Conservation (phyloP, 2,329 filamentous ascomycete species). For the Alternaria solani region DNA sequence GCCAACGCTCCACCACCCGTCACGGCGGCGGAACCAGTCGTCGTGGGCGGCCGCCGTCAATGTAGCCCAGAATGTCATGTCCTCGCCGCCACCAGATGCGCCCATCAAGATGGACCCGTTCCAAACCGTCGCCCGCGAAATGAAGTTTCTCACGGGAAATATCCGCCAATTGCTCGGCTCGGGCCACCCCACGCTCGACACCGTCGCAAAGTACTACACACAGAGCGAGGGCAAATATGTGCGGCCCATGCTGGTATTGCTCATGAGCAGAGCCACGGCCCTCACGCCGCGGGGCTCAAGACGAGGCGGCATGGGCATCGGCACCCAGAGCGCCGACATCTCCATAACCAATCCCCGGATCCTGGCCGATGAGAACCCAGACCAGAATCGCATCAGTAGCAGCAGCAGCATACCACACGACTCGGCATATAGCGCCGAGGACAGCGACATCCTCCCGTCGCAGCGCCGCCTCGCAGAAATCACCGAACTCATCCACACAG, state of each 20-base stretch:
- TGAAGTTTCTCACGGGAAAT: constrained; percentile 94
- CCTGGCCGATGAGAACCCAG: constrained; percentile 81
- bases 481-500: constrained; percentile 95
- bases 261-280: constrained; percentile 96
- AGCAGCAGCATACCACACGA: constrained; percentile 62
- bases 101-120: constrained; percentile 86
- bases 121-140: constrained; percentile 90
- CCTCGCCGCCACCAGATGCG: constrained; percentile 66
- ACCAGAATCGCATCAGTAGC: constrained; percentile 58
- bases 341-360: constrained; percentile 68
- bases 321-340: constrained; percentile 59
- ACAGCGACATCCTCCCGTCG: constrained; percentile 82
- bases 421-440: constrained; percentile 54
- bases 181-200: constrained; percentile 91
- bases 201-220: constrained; percentile 97
- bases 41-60: constrained; percentile 78
- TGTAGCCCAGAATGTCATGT: constrained; percentile 73
- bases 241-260: constrained; percentile 88
- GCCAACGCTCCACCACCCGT: constrained; percentile 48
- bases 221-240: constrained; percentile 97
- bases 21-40: constrained; percentile 63
- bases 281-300: constrained; percentile 68
- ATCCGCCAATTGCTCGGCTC: constrained; percentile 93
- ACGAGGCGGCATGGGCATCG: constrained; percentile 22
- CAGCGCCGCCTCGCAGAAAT: constrained; percentile 95